Evolutionary conservation across 2,329 filamentous ascomycete genomes (phyloP), one percentile per base, ranked within the genome.

Genomic region (Blastomyces parvus): DNA sequence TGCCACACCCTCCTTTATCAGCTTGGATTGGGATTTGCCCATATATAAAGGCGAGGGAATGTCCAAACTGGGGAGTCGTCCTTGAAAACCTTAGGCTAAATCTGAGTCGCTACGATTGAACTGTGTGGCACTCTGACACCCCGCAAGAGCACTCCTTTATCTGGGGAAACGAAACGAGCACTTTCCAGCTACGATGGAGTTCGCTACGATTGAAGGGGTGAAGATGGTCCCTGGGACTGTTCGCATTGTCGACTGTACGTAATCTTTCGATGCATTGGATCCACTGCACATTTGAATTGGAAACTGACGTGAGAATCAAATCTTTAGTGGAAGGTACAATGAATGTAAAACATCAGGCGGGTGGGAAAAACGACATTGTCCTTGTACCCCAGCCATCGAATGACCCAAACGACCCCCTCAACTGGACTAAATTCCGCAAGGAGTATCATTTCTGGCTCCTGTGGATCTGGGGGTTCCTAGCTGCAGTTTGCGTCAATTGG

Each of bases 391-490:
- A 77, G 56, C 76, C 76, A 8, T 74, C 69, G 27, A 68, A 74
- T 57, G 73, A 76, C 40, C 73, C 75, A 1, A 68, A 75, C 58
- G 77, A 79, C 64, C 74, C 72, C 17, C 70, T 76, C 48, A 79
- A 76, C 61, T 78, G 72, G 74, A 71, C 68, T 5, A 64, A 52
- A 58, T 13, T 53, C 17, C 64, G 66, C 30, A 65, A 67, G 50
- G 62, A 67, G 44, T 63, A 67, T 62, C 63, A 66, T 56, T 66
- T 66, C 38, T 67, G 66, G 66, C 62, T 66, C 25, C 63, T 67
- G 14, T 67, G 64, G 64, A 61, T 66, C 36, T 67, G 66, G 66
- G 63, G 66, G 4, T 67, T 67, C 38, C 58, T 67, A 53, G 63
- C 66, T 30, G 63, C 64, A 19, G 64, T 63, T 2, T 65, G 57